Conservation (phyloP, 352 stramenopile species). For the Globisporangium acanthophoron region DNA sequence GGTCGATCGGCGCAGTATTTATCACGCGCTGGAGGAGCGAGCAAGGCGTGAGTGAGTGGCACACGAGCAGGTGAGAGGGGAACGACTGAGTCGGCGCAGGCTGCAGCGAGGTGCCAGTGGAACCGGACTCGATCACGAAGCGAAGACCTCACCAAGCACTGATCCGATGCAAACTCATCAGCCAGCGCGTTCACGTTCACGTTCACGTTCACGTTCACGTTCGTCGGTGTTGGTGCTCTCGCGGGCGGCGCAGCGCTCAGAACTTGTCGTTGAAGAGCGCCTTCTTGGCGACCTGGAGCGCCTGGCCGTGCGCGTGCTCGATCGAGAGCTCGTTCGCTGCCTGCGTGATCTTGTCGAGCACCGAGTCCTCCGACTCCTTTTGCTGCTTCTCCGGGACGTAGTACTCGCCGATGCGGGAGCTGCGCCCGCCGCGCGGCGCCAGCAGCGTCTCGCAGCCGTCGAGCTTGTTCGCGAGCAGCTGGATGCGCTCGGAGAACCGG, state of each 20-base stretch:
- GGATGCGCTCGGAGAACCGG: constrained; percentile 87
- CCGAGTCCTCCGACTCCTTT: constrained; percentile 71
- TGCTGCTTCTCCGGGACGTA: constrained; percentile 83
- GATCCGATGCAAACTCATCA: background rate
- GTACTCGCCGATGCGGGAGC: constrained; percentile 78
- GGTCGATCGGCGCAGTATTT: constrained; percentile 9
- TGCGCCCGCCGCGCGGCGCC: constrained; percentile 41
- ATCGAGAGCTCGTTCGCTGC: constrained; percentile 84
- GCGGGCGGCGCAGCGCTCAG: constrained; percentile 10
- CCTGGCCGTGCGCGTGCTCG: constrained; percentile 76
- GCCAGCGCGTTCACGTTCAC: background rate
- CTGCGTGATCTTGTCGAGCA: constrained; percentile 83
- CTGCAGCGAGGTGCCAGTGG: background rate
- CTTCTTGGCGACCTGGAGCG: constrained; percentile 81
- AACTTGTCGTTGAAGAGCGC: constrained; percentile 82
- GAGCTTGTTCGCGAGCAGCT: constrained; percentile 80
- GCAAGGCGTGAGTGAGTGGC: background rate
- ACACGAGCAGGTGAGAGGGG: background rate
- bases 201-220: background rate
- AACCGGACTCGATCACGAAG: background rate
- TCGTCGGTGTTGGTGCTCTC: background rate
- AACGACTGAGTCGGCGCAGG: no score
- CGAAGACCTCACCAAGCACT: background rate
- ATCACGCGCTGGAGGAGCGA: background rate
- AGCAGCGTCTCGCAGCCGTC: constrained; percentile 68